phyloP scores from a whole-genome alignment of 1,284 basidiomycete genomes.

The Apiotrichum gamsii region DNA sequence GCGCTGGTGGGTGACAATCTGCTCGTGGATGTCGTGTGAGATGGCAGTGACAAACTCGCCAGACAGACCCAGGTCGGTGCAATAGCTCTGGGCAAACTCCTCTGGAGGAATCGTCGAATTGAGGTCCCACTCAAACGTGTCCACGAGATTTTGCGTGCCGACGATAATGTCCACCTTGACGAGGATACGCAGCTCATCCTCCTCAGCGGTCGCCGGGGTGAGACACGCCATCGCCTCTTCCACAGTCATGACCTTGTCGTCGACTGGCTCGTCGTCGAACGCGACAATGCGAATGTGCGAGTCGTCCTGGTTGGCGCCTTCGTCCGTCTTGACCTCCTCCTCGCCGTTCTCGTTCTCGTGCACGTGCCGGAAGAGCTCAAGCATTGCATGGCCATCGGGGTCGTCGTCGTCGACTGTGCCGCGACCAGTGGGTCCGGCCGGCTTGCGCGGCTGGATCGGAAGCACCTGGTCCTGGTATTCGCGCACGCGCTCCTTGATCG shows the following conservation, averaged over 20 bases:
- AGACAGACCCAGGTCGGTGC: slow-evolving; percentile 77
- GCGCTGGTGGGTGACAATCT: slow-evolving; percentile 84
- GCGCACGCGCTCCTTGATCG: slow-evolving; percentile 84
- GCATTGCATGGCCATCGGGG: slow-evolving; percentile 19
- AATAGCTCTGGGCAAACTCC: slow-evolving; percentile 82
- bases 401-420: slow-evolving; percentile 32
- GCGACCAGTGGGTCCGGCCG: slow-evolving; percentile 1
- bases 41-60: slow-evolving; percentile 97
- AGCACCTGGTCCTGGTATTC: slow-evolving; percentile 44
- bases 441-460: slow-evolving; percentile 16
- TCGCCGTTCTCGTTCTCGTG: slow-evolving; percentile 20
- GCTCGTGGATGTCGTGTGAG: slow-evolving; percentile 91
- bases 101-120: slow-evolving; percentile 76
- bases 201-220: slow-evolving; percentile 40
- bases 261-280: slow-evolving; percentile 23
- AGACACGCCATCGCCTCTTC: slow-evolving; percentile 40
- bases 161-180: slow-evolving; percentile 96
- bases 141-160: slow-evolving; percentile 85
- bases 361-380: slow-evolving; percentile 26
- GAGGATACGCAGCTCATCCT: slow-evolving; percentile 79
- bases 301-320: slow-evolving; percentile 23
- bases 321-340: slow-evolving; percentile 32
- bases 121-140: slow-evolving; percentile 98
- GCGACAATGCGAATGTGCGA: slow-evolving; percentile 22
- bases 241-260: slow-evolving; percentile 40